Conservation (phyloP, 768 basidiomycete species). For the Hypholoma sublateritium region DNA sequence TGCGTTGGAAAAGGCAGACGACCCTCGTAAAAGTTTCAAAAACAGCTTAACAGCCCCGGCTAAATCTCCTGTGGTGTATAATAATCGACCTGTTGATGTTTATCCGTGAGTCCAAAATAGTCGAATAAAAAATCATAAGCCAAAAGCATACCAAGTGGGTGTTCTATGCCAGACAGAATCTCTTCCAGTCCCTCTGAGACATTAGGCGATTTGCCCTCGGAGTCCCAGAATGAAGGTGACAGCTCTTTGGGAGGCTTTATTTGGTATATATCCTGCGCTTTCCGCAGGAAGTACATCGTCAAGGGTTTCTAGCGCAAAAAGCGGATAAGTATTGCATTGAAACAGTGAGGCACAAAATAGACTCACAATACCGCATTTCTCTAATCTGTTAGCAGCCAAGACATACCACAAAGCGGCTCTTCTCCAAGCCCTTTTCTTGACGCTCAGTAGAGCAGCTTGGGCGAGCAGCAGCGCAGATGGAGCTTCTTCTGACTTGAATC, state of each 20-base stretch:
- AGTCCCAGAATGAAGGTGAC: constrained; percentile 82
- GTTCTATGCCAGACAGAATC: constrained; percentile 72
- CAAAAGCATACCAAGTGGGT: constrained; percentile 60
- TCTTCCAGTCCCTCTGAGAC: constrained; percentile 52
- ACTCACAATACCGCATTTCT: constrained; percentile 84
- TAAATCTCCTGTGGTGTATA: constrained; percentile 90
- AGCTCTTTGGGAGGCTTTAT: constrained; percentile 51
- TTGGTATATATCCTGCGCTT: constrained; percentile 64
- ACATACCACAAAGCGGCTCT: constrained; percentile 81
- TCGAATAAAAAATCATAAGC: not conserved
- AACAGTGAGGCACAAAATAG: constrained; percentile 2
- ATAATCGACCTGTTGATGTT: constrained; percentile 60
- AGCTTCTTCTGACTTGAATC: constrained; percentile 74
- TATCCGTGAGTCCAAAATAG: not conserved
- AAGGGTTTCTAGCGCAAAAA: constrained; percentile 65
- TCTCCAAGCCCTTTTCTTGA: constrained; percentile 53
- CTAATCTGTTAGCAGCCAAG: constrained; percentile 70
- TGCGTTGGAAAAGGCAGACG: constrained; percentile 19
- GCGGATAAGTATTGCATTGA: constrained; percentile 1
- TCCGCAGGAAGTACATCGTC: constrained; percentile 78
- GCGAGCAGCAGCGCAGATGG: constrained; percentile 78
- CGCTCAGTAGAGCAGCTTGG: constrained; percentile 74
- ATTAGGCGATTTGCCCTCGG: constrained; percentile 50
- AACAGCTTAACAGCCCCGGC: constrained; percentile 77
- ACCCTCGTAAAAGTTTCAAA: constrained; percentile 63